Percentiles rank a stretch among this genome's conserved stretches.
Evolutionary conservation across 2,329 filamentous ascomycete genomes (phyloP).

Genomic region (Beauveria rudraprayagi): DNA sequence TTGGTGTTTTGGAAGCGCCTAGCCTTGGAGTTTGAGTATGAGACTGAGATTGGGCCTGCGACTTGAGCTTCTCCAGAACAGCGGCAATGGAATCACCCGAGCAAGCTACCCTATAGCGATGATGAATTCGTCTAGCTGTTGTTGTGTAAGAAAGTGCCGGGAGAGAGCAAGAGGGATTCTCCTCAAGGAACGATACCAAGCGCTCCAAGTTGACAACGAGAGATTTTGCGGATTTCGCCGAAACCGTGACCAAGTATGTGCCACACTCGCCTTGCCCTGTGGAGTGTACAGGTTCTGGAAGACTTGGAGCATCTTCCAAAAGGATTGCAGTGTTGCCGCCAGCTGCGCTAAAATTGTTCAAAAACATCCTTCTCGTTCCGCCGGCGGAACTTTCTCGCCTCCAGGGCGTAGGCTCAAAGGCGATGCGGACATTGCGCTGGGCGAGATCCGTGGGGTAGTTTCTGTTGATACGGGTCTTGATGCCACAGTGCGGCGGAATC

Average conservation of each 20-base stretch:
- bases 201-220: conserved; percentile 15
- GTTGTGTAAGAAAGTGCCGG: conserved; percentile 58
- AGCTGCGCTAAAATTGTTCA: conserved; percentile 66
- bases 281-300: conserved; percentile 32
- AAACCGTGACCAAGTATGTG: conserved; percentile 50
- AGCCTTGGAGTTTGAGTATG: neutral
- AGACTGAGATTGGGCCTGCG: neutral
- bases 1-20: neutral
- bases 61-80: conserved; percentile 14
- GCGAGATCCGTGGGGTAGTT: conserved; percentile 49
- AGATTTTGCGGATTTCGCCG: conserved; percentile 25
- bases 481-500: conserved; percentile 60
- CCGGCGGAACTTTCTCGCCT: conserved; percentile 26
- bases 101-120: conserved; percentile 48
- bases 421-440: conserved; percentile 51
- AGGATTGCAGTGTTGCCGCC: conserved; percentile 64
- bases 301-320: conserved; percentile 51
- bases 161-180: conserved; percentile 42
- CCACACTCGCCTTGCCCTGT: conserved; percentile 31
- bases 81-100: conserved; percentile 34
- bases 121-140: conserved; percentile 56
- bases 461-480: conserved; percentile 56
- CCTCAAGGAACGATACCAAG: conserved; percentile 46
- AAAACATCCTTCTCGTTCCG: conserved; percentile 39
- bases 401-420: conserved; percentile 45